Percentiles rank a stretch among this genome's conserved stretches.
phyloP scores from a whole-genome alignment of 1,284 basidiomycete genomes.

The Naganishia albida region DNA sequence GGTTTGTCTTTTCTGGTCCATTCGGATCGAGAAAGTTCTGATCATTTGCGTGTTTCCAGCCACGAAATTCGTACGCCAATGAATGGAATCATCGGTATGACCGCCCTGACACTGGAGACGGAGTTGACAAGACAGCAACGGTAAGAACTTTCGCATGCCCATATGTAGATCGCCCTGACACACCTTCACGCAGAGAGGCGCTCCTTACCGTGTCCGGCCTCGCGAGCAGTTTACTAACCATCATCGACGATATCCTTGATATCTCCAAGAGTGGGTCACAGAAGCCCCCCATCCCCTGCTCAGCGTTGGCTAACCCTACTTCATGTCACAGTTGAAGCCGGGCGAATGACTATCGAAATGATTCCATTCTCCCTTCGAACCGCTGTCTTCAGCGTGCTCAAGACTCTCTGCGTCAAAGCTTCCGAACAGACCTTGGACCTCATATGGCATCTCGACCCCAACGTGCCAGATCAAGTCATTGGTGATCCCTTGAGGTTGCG shows the following conservation, averaged over 20 bases:
- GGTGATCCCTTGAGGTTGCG: conserved; percentile 92
- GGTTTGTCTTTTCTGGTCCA: background rate
- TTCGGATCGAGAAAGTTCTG: too few species aligned
- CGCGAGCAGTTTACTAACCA: conserved; percentile 87
- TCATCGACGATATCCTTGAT: conserved; percentile 98
- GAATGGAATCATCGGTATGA: conserved; percentile 99
- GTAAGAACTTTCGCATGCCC: conserved; percentile 55
- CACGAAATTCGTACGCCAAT: conserved; percentile 74
- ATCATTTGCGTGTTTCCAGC: too few species aligned
- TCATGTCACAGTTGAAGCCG: conserved; percentile 88
- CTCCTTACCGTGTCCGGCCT: conserved; percentile 93
- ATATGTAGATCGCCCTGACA: background rate
- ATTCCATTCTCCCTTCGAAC: conserved; percentile 97
- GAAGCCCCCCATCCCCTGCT: too few species aligned
- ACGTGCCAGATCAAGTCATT: conserved; percentile 94
- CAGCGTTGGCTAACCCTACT: background rate
- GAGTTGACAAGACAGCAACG: conserved; percentile 89
- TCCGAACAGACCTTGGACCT: conserved; percentile 91
- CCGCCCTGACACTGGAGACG: conserved; percentile 64
- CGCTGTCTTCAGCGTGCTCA: conserved; percentile 95
- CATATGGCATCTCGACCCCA: conserved; percentile 93
- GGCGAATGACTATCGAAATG: conserved; percentile 99
- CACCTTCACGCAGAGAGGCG: conserved; percentile 74
- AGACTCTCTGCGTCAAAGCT: conserved; percentile 93
- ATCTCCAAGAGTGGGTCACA: conserved; percentile 85